phyloP scores from a whole-genome alignment of 257 asterid species.

The Ilex asprella region DNA sequence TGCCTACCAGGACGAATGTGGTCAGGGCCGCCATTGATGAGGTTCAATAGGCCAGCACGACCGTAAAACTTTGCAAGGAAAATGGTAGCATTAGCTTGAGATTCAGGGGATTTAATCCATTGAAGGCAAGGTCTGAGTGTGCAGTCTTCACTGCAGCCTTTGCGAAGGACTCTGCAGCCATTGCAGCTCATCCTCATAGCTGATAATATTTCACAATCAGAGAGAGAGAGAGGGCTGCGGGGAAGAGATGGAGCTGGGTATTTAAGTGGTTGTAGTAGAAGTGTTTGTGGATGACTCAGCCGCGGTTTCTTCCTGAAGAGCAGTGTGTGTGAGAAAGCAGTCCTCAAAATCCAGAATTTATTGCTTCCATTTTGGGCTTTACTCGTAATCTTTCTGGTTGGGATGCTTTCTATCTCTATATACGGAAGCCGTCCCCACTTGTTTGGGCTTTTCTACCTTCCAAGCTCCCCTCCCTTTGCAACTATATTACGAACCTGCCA shows the following conservation, averaged over 20 bases:
- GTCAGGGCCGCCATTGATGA: constrained; percentile 62
- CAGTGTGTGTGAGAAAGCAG: too few species aligned
- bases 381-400: too few species aligned
- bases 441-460: too few species aligned
- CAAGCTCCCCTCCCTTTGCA: too few species aligned
- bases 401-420: too few species aligned
- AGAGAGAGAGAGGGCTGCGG: constrained; percentile 11
- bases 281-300: background rate
- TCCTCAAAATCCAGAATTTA: too few species aligned
- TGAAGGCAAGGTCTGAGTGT: constrained; percentile 69
- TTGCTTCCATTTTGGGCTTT: too few species aligned
- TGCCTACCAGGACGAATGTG: constrained; percentile 69
- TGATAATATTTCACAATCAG: background rate
- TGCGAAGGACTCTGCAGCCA: constrained; percentile 79
- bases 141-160: constrained; percentile 75
- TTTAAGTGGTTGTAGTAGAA: constrained; percentile 15
- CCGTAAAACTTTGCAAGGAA: constrained; percentile 87
- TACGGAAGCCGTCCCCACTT: too few species aligned
- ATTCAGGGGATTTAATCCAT: constrained; percentile 56
- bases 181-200: constrained; percentile 78
- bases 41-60: constrained; percentile 82
- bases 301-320: too few species aligned
- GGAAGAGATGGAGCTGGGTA: constrained; percentile 9
- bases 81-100: constrained; percentile 83
- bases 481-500: too few species aligned